Evolutionary conservation across 495 filamentous ascomycete genomes (phyloP).

Genomic region (Chlorociboria aeruginascens): DNA sequence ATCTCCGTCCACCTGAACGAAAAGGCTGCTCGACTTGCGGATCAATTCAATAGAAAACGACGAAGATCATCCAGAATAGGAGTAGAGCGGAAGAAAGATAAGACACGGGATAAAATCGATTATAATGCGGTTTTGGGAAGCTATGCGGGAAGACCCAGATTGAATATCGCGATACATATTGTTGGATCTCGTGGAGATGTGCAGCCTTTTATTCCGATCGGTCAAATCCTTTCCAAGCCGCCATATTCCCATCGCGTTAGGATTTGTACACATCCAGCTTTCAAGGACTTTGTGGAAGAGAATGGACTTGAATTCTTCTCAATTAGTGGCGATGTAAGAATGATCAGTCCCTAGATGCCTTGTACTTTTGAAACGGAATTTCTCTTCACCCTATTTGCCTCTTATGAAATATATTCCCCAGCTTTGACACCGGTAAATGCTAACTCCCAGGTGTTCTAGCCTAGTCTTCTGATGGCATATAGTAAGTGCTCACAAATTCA

Average conservation of each 20-base stretch:
- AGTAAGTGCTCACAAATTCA: conserved; percentile 16
- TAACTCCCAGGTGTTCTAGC: no score
- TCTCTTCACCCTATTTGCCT: no score
- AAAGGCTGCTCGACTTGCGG: not conserved
- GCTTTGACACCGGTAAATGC: no score
- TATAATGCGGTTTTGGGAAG: conserved; percentile 4
- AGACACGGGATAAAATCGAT: conserved; percentile 3
- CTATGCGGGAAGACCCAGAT: conserved; percentile 19
- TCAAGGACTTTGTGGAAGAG: conserved; percentile 53
- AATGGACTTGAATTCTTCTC: conserved; percentile 67
- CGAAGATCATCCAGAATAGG: conserved; percentile 1
- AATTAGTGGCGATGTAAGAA: conserved; percentile 51
- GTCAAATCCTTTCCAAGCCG: conserved; percentile 42
- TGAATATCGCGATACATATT: conserved; percentile 72
- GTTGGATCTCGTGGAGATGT: conserved; percentile 68
- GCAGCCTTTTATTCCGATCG: conserved; percentile 62
- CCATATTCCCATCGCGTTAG: conserved; percentile 61
- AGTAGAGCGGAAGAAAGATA: conserved; percentile 4
- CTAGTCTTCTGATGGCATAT: conserved; percentile 59
- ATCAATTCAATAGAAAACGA: conserved; percentile 2
- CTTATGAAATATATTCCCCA: no score
- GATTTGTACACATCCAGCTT: conserved; percentile 68
- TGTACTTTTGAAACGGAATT: no score
- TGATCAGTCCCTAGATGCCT: no score
- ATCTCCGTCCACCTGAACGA: conserved; percentile 9